Conservation (phyloP, 2,329 filamentous ascomycete species). For the Cordyceps cateniannulata region DNA sequence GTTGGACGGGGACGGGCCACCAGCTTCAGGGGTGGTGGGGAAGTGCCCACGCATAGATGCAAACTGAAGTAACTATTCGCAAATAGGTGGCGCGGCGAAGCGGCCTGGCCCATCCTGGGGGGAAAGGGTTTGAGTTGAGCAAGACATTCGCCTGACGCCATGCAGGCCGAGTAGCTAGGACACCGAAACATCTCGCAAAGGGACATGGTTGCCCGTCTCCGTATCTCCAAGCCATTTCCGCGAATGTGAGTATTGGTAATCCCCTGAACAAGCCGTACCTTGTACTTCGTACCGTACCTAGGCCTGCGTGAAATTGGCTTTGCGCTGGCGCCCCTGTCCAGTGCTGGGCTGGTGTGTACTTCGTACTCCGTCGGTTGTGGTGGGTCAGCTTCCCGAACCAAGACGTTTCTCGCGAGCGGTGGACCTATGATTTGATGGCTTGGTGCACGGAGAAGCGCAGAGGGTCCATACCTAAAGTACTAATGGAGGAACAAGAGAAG, state of each 20-base stretch:
- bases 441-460: not conserved
- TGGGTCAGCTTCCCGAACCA: not conserved
- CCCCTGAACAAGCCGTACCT: too few relatives aligned
- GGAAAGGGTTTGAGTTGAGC: too few relatives aligned
- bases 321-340: not conserved
- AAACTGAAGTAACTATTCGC: not conserved
- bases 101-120: too few relatives aligned
- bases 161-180: too few relatives aligned
- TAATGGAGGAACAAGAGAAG: not conserved
- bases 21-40: slow-evolving; percentile 9
- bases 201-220: too few relatives aligned
- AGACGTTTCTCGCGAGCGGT: slow-evolving; percentile 1
- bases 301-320: not conserved
- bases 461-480: not conserved
- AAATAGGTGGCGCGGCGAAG: too few relatives aligned
- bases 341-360: not conserved
- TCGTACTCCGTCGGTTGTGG: not conserved
- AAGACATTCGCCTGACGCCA: too few relatives aligned
- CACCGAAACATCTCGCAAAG: too few relatives aligned
- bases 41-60: not conserved
- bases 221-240: too few relatives aligned
- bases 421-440: slow-evolving; percentile 7
- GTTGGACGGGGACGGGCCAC: slow-evolving; percentile 7
- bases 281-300: too few relatives aligned
- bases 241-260: too few relatives aligned